Conservation (phyloP, 2,329 filamentous ascomycete genomes). For the Diaporthe nobilis region DNA sequence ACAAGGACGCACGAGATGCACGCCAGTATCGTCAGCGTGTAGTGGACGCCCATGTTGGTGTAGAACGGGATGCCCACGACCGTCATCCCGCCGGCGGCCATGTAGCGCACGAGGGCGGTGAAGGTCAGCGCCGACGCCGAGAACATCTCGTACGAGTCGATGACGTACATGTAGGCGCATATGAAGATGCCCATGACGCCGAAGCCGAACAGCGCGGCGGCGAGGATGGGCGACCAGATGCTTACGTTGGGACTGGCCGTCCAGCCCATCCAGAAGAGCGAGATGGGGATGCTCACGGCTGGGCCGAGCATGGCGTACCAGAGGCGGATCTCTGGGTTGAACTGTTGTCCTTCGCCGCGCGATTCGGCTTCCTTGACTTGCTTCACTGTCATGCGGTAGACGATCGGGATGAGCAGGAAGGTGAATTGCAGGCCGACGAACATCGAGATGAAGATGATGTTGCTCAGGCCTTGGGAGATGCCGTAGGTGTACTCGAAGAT, state of each 20-base stretch:
- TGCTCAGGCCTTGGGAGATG: constrained; percentile 57
- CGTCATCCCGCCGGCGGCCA: constrained; percentile 52
- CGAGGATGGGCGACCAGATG: constrained; percentile 61
- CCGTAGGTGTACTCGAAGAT: constrained; percentile 62
- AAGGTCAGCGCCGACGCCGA: constrained; percentile 52
- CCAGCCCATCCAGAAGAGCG: constrained; percentile 67
- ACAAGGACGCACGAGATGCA: constrained; percentile 49
- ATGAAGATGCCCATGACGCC: constrained; percentile 58
- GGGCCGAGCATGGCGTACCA: constrained; percentile 60
- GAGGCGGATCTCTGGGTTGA: constrained; percentile 56
- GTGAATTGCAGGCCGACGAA: constrained; percentile 56
- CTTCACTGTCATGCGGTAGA: constrained; percentile 49
- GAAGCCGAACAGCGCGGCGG: constrained; percentile 59
- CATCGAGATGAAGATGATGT: constrained; percentile 60
- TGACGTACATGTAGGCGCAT: constrained; percentile 54
- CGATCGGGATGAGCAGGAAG: constrained; percentile 51
- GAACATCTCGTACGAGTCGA: constrained; percentile 53
- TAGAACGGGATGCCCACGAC: constrained; percentile 54
- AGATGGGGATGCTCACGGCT: constrained; percentile 57
- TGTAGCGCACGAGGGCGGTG: constrained; percentile 50
- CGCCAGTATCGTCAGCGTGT: constrained; percentile 52
- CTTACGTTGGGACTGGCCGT: constrained; percentile 57
- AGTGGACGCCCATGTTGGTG: constrained; percentile 51
- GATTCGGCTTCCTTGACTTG: constrained; percentile 34
- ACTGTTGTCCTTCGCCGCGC: constrained; percentile 48